Conservation (phyloP, 495 filamentous ascomycete genomes). For the Pyronema domesticum region DNA sequence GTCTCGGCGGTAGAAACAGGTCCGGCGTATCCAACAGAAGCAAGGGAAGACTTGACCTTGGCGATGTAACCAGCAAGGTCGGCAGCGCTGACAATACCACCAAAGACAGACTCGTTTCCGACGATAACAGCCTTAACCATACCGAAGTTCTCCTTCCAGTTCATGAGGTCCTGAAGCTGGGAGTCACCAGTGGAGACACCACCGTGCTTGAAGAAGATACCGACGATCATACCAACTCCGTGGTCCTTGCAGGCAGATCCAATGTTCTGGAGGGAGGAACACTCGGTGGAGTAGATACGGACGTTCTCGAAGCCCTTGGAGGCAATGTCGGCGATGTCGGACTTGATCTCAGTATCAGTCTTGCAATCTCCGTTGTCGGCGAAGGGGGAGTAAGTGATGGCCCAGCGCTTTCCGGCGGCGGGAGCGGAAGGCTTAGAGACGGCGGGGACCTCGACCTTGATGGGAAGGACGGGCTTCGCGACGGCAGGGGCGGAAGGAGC, state of each 20-base stretch:
- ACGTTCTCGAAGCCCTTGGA: slow-evolving; percentile 57
- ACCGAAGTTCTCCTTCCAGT: slow-evolving; percentile 52
- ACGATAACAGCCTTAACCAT: slow-evolving; percentile 63
- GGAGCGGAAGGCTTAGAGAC: slow-evolving; percentile 15
- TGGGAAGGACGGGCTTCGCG: neutral
- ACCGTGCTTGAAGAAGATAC: slow-evolving; percentile 57
- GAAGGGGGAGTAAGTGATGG: slow-evolving; percentile 88
- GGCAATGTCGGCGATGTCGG: slow-evolving; percentile 52
- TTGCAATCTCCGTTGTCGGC: slow-evolving; percentile 44
- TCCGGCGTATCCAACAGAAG: slow-evolving; percentile 46
- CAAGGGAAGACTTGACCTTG: slow-evolving; percentile 31
- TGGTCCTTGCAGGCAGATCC: slow-evolving; percentile 41
- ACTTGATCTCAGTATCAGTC: slow-evolving; percentile 36
- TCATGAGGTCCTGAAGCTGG: slow-evolving; percentile 54
- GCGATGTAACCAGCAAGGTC: slow-evolving; percentile 53
- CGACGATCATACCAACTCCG: slow-evolving; percentile 62
- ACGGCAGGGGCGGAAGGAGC: neutral
- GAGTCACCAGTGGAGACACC: slow-evolving; percentile 38
- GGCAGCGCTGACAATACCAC: slow-evolving; percentile 40
- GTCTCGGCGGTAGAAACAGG: slow-evolving; percentile 75
- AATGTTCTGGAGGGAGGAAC: slow-evolving; percentile 56
- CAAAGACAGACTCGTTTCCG: slow-evolving; percentile 78
- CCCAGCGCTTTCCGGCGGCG: slow-evolving; percentile 41
- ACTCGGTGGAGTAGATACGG: slow-evolving; percentile 88
- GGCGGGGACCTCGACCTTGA: neutral